phyloP scores from a whole-genome alignment of 1,284 basidiomycete species.

The Cryptococcus sp. region DNA sequence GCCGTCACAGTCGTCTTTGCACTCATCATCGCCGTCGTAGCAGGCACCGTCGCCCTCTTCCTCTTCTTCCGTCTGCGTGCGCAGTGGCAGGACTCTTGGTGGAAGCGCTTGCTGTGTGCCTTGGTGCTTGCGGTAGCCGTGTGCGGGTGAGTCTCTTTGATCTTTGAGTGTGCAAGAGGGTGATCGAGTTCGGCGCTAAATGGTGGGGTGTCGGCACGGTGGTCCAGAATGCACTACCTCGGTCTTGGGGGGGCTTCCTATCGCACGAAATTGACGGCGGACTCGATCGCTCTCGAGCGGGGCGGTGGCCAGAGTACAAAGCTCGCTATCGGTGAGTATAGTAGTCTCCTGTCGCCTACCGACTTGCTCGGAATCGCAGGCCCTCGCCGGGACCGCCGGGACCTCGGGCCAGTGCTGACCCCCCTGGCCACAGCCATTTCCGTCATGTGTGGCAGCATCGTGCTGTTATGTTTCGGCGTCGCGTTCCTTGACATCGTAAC shows the following conservation, averaged over 20 bases:
- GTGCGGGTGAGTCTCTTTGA: conserved; percentile 37
- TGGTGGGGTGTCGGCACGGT: no score
- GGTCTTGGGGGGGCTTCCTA: conserved; percentile 53
- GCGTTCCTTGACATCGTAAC: conserved; percentile 48
- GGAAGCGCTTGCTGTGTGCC: conserved; percentile 52
- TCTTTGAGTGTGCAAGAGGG: not conserved
- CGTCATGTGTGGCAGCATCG: conserved; percentile 54
- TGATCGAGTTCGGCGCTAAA: no score
- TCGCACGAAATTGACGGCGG: conserved; percentile 33
- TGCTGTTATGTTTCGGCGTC: conserved; percentile 50
- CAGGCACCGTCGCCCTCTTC: conserved; percentile 51
- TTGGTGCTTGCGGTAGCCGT: conserved; percentile 52
- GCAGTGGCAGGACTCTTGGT: conserved; percentile 55
- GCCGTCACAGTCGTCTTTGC: conserved; percentile 51
- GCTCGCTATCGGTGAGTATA: conserved; percentile 48
- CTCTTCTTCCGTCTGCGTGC: conserved; percentile 53
- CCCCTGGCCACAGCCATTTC: conserved; percentile 43
- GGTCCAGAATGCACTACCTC: conserved; percentile 53
- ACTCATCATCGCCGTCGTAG: conserved; percentile 52
- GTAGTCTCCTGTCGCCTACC: no score
- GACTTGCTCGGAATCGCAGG: no score
- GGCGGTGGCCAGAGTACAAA: conserved; percentile 40
- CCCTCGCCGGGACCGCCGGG: not conserved
- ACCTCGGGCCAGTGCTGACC: conserved; percentile 1
- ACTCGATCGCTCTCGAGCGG: conserved; percentile 21